Evolutionary conservation across 2,329 filamentous ascomycete species (phyloP).

Genomic region (Beauveria scarabaeidicola): DNA sequence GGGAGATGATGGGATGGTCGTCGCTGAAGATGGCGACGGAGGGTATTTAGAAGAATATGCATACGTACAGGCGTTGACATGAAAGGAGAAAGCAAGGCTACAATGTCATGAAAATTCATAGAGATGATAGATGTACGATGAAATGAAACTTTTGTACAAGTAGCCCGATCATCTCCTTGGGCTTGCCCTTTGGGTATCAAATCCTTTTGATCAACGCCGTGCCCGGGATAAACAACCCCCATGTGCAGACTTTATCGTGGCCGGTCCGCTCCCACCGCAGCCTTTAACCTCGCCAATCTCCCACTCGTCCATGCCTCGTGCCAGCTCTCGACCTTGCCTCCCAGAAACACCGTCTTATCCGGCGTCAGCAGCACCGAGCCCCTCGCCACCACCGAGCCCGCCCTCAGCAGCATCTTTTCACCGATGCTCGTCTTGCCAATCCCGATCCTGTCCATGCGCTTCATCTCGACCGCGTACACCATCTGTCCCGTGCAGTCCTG

Average conservation of each 20-base stretch:
- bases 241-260: not conserved
- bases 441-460: slow-evolving; percentile 54
- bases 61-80: not conserved
- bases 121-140: not conserved
- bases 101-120: not conserved
- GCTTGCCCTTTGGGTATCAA: not conserved
- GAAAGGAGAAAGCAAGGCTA: not conserved
- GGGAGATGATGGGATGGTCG: slow-evolving; percentile 59
- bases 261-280: slow-evolving; percentile 38
- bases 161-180: not conserved
- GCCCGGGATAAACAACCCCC: not conserved
- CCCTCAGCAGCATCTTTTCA: slow-evolving; percentile 66
- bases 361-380: slow-evolving; percentile 75
- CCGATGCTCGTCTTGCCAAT: slow-evolving; percentile 64
- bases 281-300: slow-evolving; percentile 60
- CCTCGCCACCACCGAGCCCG: slow-evolving; percentile 57
- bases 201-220: not conserved
- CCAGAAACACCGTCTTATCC: slow-evolving; percentile 59
- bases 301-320: slow-evolving; percentile 70
- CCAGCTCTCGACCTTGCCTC: slow-evolving; percentile 76
- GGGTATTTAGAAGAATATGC: slow-evolving; percentile 6
- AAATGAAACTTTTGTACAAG: not conserved
- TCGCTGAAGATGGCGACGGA: slow-evolving; percentile 33
- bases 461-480: slow-evolving; percentile 65
- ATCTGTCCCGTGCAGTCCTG: slow-evolving; percentile 69